Percentiles rank a stretch among this genome's conserved stretches.
Evolutionary conservation across 257 asterid species (phyloP).

Genomic region (Plectranthus barbatus): DNA sequence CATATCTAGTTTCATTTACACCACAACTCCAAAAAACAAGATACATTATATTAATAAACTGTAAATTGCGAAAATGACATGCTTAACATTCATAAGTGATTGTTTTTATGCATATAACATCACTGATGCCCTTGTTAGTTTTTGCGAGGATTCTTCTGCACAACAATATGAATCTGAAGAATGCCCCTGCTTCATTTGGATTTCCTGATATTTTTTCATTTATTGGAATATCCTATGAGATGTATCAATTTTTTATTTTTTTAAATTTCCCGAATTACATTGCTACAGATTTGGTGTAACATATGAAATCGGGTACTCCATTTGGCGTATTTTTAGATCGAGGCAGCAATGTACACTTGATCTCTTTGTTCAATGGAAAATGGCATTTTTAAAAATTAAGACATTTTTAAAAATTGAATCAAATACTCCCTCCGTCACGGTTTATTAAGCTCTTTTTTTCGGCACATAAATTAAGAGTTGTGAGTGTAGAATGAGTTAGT

Average conservation of each 20-base stretch:
- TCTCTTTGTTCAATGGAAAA: neutral
- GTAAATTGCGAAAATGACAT: neutral
- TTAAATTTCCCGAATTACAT: slow-evolving; percentile 6
- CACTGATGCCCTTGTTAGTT: too few species aligned
- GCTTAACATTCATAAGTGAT: neutral
- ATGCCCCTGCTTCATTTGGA: too few species aligned
- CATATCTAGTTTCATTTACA: too few species aligned
- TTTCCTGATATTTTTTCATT: too few species aligned
- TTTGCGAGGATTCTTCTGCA: too few species aligned
- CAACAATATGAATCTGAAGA: too few species aligned
- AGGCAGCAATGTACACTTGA: slow-evolving; percentile 29
- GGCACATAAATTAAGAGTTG: too few species aligned
- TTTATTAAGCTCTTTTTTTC: too few species aligned
- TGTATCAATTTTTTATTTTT: slow-evolving; percentile 1
- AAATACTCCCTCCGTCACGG: too few species aligned
- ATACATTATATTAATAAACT: neutral
- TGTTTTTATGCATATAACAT: neutral
- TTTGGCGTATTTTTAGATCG: slow-evolving; percentile 99
- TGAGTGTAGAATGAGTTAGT: too few species aligned
- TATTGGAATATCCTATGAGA: neutral
- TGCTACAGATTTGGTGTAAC: slow-evolving; percentile 23
- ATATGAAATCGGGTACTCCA: slow-evolving; percentile 88
- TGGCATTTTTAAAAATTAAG: neutral
- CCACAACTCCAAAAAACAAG: too few species aligned
- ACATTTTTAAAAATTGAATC: too few species aligned